Evolutionary conservation across 176 grass and related monocot species (phyloP), one percentile per base, ranked within the genome.

Genomic region (Carex littledalei): DNA sequence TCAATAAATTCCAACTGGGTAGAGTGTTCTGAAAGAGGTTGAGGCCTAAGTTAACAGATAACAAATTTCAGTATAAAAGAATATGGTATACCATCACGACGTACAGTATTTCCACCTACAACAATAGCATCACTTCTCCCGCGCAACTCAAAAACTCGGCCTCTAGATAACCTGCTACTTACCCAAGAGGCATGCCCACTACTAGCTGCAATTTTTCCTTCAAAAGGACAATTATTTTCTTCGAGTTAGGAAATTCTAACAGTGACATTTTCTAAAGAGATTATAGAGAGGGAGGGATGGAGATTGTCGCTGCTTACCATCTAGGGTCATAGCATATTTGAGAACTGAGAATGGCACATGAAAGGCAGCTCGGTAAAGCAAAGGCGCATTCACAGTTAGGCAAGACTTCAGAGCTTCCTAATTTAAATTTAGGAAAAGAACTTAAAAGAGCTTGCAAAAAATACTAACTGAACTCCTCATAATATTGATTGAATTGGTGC

Each of bases 181-280:
- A 98, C 81, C 95, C 95, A 98, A 29, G 93, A 98, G 56, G 95
- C 95, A 62, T 98, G 91, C 62, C 95, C 93, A 85, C 79, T 93
- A 78, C 88, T 98, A 67, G 93, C 91, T 24, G 95, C 95, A 93
- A 98, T 98, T 93, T 98, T 98, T 70, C 95, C 95, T 98, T 82
- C 13, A 26, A 85, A 75, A 64, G 39, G 47, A 55, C 32, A 75
- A 71, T 39, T 16, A 58, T 49, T 29, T 66, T 85, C 45, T 54
- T 83, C 54, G 24, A 61, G 78, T 81, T 21, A 81, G 15, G 6
- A 45, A 81, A 12, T 81, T 81, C 14, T 56, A 35, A 78, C 3
- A 10, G 34, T 34, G 52, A 18, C 6, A 78, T 31, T 21, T 43
- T 34, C 6, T 78, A 78, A 32, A 55, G 5, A 11, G 14, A 10